phyloP scores from a whole-genome alignment of 768 basidiomycete genomes.

The Phylloporus rhodoxanthus region DNA sequence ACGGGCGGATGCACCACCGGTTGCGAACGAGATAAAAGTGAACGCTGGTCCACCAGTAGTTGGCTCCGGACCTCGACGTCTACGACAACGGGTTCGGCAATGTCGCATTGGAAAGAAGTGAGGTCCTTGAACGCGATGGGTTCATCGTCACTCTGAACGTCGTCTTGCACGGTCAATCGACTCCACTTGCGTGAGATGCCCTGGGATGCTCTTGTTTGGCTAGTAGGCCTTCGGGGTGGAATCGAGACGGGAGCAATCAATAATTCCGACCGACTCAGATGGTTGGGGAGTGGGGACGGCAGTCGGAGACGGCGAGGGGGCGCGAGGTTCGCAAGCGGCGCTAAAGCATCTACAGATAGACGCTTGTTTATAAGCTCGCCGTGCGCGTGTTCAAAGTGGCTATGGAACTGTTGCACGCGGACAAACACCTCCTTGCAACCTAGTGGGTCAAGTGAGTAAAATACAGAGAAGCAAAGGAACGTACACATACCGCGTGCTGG shows the following conservation, averaged over 20 bases:
- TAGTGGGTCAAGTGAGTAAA: background rate
- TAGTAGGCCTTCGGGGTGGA: slow-evolving; percentile 5
- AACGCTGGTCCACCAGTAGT: background rate
- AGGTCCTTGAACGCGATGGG: slow-evolving; percentile 23
- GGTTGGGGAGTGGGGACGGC: slow-evolving; percentile 14
- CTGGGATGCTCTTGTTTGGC: slow-evolving; percentile 12
- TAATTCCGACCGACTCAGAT: background rate
- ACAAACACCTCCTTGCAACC: slow-evolving; percentile 22
- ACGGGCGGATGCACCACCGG: slow-evolving; percentile 12
- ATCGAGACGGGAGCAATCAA: slow-evolving; percentile 11
- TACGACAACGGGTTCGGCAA: background rate
- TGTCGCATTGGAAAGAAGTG: background rate
- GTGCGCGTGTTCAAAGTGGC: slow-evolving; percentile 22
- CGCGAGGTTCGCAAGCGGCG: slow-evolving; percentile 15
- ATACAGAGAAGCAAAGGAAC: background rate
- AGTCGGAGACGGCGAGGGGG: slow-evolving; percentile 15
- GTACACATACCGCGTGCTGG: slow-evolving; percentile 20
- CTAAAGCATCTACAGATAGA: slow-evolving; percentile 13
- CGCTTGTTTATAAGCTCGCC: slow-evolving; percentile 12
- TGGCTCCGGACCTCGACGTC: slow-evolving; percentile 14
- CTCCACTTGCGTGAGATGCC: slow-evolving; percentile 30
- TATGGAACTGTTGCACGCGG: slow-evolving; percentile 22
- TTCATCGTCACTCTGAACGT: slow-evolving; percentile 11
- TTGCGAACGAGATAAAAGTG: slow-evolving; percentile 23
- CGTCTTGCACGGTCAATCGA: slow-evolving; percentile 22